phyloP scores from a whole-genome alignment of 1,284 basidiomycete species.

The Ustilago cynodontis region DNA sequence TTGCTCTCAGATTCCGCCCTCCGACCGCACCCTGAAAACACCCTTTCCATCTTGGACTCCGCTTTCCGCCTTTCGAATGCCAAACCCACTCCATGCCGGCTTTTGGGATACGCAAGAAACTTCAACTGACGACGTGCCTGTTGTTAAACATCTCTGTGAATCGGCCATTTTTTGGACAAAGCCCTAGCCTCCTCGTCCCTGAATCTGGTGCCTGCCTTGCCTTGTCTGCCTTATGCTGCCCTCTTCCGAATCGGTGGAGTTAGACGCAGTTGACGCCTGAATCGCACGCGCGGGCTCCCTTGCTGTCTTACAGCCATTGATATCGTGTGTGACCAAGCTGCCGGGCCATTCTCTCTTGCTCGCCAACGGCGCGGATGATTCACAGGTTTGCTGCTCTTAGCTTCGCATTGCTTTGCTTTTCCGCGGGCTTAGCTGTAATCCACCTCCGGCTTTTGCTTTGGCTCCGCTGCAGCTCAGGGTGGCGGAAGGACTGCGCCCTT shows the following conservation, averaged over 20 bases:
- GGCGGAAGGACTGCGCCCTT: not conserved
- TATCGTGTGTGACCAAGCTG: constrained; percentile 6
- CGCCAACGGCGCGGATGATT: constrained; percentile 8
- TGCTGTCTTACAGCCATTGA: not conserved
- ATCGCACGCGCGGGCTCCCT: not conserved
- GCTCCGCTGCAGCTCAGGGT: not conserved
- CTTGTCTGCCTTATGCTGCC: no score
- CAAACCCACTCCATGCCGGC: not conserved
- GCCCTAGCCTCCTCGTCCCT: not conserved
- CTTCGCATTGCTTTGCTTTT: constrained; percentile 2
- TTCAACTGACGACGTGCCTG: not conserved
- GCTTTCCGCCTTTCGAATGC: constrained; percentile 1
- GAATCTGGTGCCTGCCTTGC: not conserved
- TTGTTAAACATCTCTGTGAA: constrained; percentile 1
- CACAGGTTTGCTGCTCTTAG: not conserved
- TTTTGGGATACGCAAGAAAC: not conserved
- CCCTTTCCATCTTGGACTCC: not conserved
- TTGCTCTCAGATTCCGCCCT: not conserved
- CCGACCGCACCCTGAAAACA: not conserved
- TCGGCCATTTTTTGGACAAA: constrained; percentile 6
- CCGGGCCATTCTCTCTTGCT: not conserved
- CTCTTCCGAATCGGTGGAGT: not conserved
- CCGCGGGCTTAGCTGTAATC: not conserved
- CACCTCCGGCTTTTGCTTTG: constrained; percentile 6
- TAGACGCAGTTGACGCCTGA: not conserved